phyloP scores from a whole-genome alignment of 768 basidiomycete genomes.

The Naganishia antarctica region DNA sequence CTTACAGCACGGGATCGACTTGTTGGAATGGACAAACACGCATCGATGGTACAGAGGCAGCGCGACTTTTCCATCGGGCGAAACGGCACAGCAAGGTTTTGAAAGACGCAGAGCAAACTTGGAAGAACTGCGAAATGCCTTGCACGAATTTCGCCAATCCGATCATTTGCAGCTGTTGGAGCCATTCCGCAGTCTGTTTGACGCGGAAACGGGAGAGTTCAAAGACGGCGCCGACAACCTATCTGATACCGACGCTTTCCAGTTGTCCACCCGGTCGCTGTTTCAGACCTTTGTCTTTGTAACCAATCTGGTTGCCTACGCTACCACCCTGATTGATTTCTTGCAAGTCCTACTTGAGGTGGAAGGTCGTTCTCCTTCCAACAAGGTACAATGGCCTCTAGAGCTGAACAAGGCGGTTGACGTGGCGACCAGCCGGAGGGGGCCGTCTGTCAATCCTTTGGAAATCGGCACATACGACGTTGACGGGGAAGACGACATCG shows the following conservation, averaged over 20 bases:
- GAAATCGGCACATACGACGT: constrained; percentile 38
- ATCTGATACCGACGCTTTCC: constrained; percentile 12
- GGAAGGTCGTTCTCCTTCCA: constrained; percentile 49
- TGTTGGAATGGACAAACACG: constrained; percentile 43
- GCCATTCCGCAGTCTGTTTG: constrained; percentile 53
- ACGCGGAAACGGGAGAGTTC: constrained; percentile 36
- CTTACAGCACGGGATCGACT: constrained; percentile 38
- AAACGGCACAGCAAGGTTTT: constrained; percentile 22
- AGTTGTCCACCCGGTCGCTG: constrained; percentile 46
- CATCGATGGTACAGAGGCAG: constrained; percentile 35
- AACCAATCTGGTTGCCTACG: constrained; percentile 52
- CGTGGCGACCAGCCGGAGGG: constrained; percentile 30
- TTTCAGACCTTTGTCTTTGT: constrained; percentile 57
- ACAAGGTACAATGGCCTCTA: constrained; percentile 56
- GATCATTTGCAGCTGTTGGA: constrained; percentile 51
- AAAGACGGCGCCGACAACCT: constrained; percentile 8
- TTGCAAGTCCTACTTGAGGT: constrained; percentile 50
- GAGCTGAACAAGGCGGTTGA: constrained; percentile 50
- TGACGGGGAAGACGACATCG: constrained; percentile 41
- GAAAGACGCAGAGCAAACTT: constrained; percentile 32
- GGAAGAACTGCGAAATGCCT: constrained; percentile 26
- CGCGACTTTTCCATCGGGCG: constrained; percentile 17
- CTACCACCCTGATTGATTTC: constrained; percentile 50
- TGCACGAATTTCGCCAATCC: constrained; percentile 34
- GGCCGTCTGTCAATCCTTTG: constrained; percentile 35